Evolutionary conservation across 2,329 filamentous ascomycete species (phyloP).

Genomic region (Chaetomium globosum): DNA sequence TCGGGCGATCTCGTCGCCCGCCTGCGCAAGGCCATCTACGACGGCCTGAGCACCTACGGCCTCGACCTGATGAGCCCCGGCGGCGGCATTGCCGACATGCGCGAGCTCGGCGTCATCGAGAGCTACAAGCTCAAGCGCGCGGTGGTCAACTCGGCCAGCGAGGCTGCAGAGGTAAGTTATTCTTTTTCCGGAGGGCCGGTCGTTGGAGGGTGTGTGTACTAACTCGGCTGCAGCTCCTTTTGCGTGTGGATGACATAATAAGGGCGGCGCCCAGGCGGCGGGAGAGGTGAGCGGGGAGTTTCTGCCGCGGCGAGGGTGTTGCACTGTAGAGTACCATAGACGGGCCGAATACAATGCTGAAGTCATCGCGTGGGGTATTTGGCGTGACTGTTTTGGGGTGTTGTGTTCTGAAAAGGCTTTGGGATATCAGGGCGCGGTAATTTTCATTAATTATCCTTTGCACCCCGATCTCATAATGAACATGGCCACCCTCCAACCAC

Average conservation of each 20-base stretch:
- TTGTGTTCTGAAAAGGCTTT: not conserved
- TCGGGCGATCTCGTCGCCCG: slow-evolving; percentile 91
- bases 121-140: slow-evolving; percentile 98
- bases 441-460: too few species aligned
- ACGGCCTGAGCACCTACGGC: slow-evolving; percentile 88
- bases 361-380: not conserved
- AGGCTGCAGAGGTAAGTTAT: slow-evolving; percentile 84
- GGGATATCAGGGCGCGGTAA: too few species aligned
- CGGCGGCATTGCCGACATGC: slow-evolving; percentile 93
- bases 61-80: slow-evolving; percentile 87
- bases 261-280: slow-evolving; percentile 83
- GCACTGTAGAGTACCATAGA: slow-evolving; percentile 34
- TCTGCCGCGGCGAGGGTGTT: slow-evolving; percentile 1
- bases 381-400: not conserved
- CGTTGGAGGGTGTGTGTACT: slow-evolving; percentile 25
- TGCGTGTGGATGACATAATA: slow-evolving; percentile 98
- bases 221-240: slow-evolving; percentile 65
- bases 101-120: slow-evolving; percentile 91
- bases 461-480: too few species aligned
- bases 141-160: slow-evolving; percentile 94
- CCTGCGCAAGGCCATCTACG: slow-evolving; percentile 90
- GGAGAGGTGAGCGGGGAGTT: slow-evolving; percentile 54
- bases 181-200: not conserved
- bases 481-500: too few species aligned
- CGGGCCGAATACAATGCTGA: slow-evolving; percentile 24